Evolutionary conservation across 768 basidiomycete species (phyloP), one percentile per base, ranked within the genome.

Genomic region (Lentinula lateritia): DNA sequence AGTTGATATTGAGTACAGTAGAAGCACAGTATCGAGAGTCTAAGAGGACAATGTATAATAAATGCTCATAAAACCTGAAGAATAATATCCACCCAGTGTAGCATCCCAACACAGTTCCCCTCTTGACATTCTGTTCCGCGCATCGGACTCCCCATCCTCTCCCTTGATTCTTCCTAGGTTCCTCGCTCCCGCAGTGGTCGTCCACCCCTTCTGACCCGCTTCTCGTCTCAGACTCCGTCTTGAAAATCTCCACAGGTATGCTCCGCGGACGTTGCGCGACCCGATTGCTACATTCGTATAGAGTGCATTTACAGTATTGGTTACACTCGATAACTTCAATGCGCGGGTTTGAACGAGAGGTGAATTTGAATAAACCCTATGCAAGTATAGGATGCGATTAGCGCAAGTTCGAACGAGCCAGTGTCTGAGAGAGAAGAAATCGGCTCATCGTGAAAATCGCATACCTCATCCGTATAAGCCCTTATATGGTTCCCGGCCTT

Each of bases 261-360:
- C 83, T 74, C 32, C 89, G 79, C 6, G 87, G 82, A 32, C 63
- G 71, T 63, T 90, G 89, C 2, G 81, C 83, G 6, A 88, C 82
- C 20, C 87, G 83, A 65, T 89, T 90, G 2, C 65, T 71, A 65
- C 88, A 90, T 3, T 57, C 64, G 18, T 55, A 7, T 39, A 34
- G 16, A 16, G 42, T 18, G 59, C 28, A 43, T 45, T 23, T 39
- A 48, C 56, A 43, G 43, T 18, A 42, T 35, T 78, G 72, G 63
- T 88, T 90, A 62, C 88, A 90, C 68, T 90, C 88, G 5, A 88
- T 76, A 10, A 87, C 82, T 52, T 85, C 82, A 0, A 72, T 66
- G 0, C 83, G 18, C 13, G 68, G 73, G 9, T 74, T 70, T 12
- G 72, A 34, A 28, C 66, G 58, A 32, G 52, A 65, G 41, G 73